Percentiles rank a stretch among this genome's conserved stretches.
Evolutionary conservation across 805 yeast genomes (phyloP).

Genomic region (Sugiyamaella americana): DNA sequence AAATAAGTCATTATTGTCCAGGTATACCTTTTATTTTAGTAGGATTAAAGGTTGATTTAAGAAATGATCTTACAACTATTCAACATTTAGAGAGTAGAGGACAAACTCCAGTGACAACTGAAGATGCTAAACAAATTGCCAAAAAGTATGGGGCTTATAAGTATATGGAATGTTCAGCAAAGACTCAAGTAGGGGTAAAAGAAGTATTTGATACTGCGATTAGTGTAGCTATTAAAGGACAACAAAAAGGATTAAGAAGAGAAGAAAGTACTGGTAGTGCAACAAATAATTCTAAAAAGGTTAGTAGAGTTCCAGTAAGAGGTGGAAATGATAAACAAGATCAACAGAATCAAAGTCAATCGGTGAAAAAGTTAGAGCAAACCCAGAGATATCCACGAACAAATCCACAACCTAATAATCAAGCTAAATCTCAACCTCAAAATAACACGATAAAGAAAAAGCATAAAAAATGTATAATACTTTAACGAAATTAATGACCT

Average conservation of each 20-base stretch:
- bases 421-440: neutral
- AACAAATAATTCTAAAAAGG: too few relatives aligned
- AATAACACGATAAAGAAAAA: neutral
- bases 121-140: slow-evolving; percentile 49
- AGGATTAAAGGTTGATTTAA: slow-evolving; percentile 75
- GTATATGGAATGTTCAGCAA: slow-evolving; percentile 78
- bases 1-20: slow-evolving; percentile 75
- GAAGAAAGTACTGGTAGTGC: too few relatives aligned
- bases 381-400: neutral
- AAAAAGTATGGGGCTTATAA: slow-evolving; percentile 58
- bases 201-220: slow-evolving; percentile 49
- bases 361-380: neutral
- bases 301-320: too few relatives aligned
- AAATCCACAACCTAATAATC: too few relatives aligned
- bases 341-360: too few relatives aligned
- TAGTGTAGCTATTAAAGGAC: neutral
- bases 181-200: slow-evolving; percentile 49
- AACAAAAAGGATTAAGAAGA: too few relatives aligned
- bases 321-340: too few relatives aligned
- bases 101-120: slow-evolving; percentile 26
- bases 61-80: slow-evolving; percentile 22
- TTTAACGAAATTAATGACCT: neutral
- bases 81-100: slow-evolving; percentile 25
- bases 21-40: slow-evolving; percentile 69
- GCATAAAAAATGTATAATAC: slow-evolving; percentile 4